phyloP scores from a whole-genome alignment of 345 rosid species.

The Gossypium mustelinum region DNA sequence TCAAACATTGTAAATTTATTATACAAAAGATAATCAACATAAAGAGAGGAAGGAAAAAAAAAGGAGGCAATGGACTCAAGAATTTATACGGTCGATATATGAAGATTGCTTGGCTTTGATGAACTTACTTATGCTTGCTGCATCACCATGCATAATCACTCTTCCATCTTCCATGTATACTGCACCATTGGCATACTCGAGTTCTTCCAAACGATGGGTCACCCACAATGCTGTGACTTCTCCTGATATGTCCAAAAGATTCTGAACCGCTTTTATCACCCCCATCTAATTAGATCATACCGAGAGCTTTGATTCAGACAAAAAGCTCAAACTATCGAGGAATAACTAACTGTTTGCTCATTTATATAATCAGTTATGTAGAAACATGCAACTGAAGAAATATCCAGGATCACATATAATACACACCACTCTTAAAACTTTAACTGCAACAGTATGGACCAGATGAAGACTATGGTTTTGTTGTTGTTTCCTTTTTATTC shows the following conservation, averaged over 20 bases:
- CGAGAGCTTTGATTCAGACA: conserved; percentile 10
- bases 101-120: conserved; percentile 56
- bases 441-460: background rate
- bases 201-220: conserved; percentile 91
- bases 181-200: conserved; percentile 82
- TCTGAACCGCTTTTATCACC: conserved; percentile 79
- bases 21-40: conserved; percentile 8
- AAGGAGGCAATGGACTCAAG: conserved; percentile 21
- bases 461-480: background rate
- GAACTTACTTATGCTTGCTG: conserved; percentile 46
- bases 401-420: background rate
- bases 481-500: background rate
- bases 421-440: background rate
- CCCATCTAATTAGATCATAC: conserved; percentile 47
- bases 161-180: conserved; percentile 84
- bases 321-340: background rate
- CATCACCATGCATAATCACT: conserved; percentile 61
- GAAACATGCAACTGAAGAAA: background rate
- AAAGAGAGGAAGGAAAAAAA: background rate
- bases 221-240: conserved; percentile 89
- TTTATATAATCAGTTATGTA: background rate
- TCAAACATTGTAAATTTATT: background rate
- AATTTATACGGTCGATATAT: conserved; percentile 45
- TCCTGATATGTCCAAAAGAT: conserved; percentile 44
- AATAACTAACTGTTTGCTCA: background rate